These are phyloP conservation scores for Boletus subcaerulescens DNA, from an alignment of 768 basidiomycete species.

Conservation along the genomic window DNA sequence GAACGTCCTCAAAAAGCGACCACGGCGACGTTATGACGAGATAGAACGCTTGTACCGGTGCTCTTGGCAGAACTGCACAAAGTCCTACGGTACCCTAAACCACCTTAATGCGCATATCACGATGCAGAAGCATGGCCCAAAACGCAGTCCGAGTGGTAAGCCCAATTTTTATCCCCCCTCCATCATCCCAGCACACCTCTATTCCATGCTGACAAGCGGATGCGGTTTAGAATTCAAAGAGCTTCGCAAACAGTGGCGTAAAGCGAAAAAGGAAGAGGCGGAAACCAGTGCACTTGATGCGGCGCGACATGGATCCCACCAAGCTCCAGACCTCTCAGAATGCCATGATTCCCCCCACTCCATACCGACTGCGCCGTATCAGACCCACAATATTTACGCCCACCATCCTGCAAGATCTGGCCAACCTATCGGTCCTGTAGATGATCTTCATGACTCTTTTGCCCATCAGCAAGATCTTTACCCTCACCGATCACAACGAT, in stretches of 20 bases:
- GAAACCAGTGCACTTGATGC: constrained; percentile 24
- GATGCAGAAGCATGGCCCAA: constrained; percentile 96
- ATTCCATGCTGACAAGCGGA: constrained; percentile 6
- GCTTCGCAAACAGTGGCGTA: constrained; percentile 93
- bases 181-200: not conserved
- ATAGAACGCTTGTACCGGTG: constrained; percentile 93
- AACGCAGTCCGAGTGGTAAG: constrained; percentile 87
- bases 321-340: constrained; percentile 14
- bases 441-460: constrained; percentile 21
- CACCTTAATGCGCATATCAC: constrained; percentile 97
- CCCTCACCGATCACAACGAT: constrained; percentile 29
- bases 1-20: constrained; percentile 78
- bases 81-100: constrained; percentile 92
- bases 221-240: constrained; percentile 86
- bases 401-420: constrained; percentile 25
- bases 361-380: constrained; percentile 24
- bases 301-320: constrained; percentile 18
- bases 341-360: constrained; percentile 26
- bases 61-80: constrained; percentile 72
- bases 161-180: constrained; percentile 1
- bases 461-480: constrained; percentile 18
- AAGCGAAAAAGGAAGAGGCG: constrained; percentile 79
- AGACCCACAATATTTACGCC: constrained; percentile 21
- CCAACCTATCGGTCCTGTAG: constrained; percentile 4
- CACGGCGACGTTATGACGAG: constrained; percentile 88